Base-by-base conservation (phyloP, 2,329 filamentous ascomycete species). In the Leptographium galeiforme region DNA sequence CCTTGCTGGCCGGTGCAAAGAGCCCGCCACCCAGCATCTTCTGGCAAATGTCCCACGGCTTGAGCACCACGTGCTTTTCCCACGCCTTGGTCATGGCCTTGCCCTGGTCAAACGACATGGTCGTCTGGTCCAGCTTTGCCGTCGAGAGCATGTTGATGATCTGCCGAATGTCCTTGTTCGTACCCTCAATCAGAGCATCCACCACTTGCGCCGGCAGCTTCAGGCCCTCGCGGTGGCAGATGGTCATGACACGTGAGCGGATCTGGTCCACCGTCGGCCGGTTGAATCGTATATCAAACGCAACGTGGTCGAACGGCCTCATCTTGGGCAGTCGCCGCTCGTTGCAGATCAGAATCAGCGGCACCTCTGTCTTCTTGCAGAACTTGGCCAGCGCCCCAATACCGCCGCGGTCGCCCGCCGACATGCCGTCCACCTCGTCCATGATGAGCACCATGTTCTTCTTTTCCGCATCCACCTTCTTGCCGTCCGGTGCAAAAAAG, bases 391-490 rank as follows among this genome's bases (percentile, higher is more conserved):
- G 75, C 34, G 93, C 93, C 50, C 90, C 93, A 48, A 98, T 93
- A 67, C 93, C 93, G 59, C 93, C 93, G 57, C 93, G 84, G 65
- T 98, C 93, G 64, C 93, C 93, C 39, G 89, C 90, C 57, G 91
- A 97, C 93, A 98, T 97, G 51, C 93, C 93, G 63, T 98, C 93
- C 6, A 98, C 93, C 69, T 98, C 93, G 61, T 98, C 93, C 93
- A 98, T 97, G 69, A 98, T 89, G 49, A 98, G 72, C 7, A 96
- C 88, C 38, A 97, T 82, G 61, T 96, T 96, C 73, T 94, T 95
- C 73, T 93, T 97, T 16, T 76, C 75, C 6, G 73, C 70, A 46
- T 96, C 85, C 4, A 95, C 82, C 54, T 84, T 78, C 68, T 93
- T 87, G 30, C 87, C 86, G 53, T 90, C 87, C 2, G 82, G 82